Base-by-base conservation (phyloP, 2,329 filamentous ascomycete genomes). In the Stagonosporopsis rhizophila region DNA sequence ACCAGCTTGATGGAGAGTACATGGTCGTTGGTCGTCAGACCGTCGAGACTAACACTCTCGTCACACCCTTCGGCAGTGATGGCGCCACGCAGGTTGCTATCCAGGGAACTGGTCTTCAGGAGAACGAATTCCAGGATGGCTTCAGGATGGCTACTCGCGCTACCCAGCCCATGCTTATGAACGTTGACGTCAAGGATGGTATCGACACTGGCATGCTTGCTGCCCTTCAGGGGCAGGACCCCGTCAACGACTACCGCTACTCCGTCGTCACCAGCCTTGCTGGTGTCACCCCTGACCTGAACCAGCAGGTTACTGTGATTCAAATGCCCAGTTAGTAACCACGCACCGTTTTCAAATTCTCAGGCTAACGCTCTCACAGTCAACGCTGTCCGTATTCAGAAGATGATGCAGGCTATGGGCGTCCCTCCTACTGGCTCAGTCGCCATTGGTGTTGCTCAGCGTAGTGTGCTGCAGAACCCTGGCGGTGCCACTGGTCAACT, bases 1-100 rank as follows among this genome's bases (percentile, higher is more conserved):
- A 61, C 50, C 69, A 66, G 48, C 67, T 76, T 28, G 73, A 76
- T 35, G 73, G 73, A 14, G 73, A 76, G 44, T 76, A 75, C 58
- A 74, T 74, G 67, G 66, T 72, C 19, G 65, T 76, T n/a, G 73
- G 73, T 44, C 73, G 73, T 38, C 70, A 74, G 59, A 76, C 73
- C n/a, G 52, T 66, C 11, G 73, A 73, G 48, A 74, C 72, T 28
- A 72, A 73, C 46, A 66, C 68, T 28, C 47, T 69, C 22, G 67
- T 76, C n/a, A 68, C 68, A 15, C 62, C 66, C 12, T 76, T 76
- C 44, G 70, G 71, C 9, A 68, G 59, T 44, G 65, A 67, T 41
- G 61, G 55, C 22, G 56, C 61, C 3, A 66, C 64, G 8, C 62
- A 64, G 19, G 69, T 76, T 23, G 67, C 65, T 30, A 71, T 76